A percentile compares a stretch with the other conserved stretches of the same genome.
phyloP scores from a whole-genome alignment of 2,329 filamentous ascomycete genomes.

The Phaeoacremonium minimum region DNA sequence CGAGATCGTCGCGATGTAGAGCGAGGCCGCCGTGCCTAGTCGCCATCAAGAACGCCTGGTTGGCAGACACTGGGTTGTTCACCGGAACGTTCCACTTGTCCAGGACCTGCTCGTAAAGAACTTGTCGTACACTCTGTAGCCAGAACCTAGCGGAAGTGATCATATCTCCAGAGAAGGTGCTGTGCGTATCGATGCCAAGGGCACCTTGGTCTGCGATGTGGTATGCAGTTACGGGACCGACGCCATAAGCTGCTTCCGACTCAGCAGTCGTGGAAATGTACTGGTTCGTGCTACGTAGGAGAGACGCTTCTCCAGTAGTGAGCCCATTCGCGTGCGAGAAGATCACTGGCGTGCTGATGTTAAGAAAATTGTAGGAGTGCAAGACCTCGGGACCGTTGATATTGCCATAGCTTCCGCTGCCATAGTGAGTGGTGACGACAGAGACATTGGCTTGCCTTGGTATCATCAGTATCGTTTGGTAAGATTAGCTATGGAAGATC shows the following conservation, averaged over 20 bases:
- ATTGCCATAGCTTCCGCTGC: slow-evolving; percentile 31
- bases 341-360: slow-evolving; percentile 40
- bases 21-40: slow-evolving; percentile 49
- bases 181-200: slow-evolving; percentile 51
- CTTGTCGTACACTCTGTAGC: slow-evolving; percentile 40
- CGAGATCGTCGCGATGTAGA: slow-evolving; percentile 44
- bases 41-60: slow-evolving; percentile 51
- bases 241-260: slow-evolving; percentile 56
- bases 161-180: slow-evolving; percentile 46
- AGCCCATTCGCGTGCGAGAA: slow-evolving; percentile 47
- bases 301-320: slow-evolving; percentile 27
- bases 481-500: too few relatives aligned
- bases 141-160: slow-evolving; percentile 49
- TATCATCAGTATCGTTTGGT: too few relatives aligned
- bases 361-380: slow-evolving; percentile 30
- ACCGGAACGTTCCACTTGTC: slow-evolving; percentile 34
- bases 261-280: slow-evolving; percentile 55
- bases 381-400: slow-evolving; percentile 34
- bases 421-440: slow-evolving; percentile 39
- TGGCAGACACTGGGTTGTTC: slow-evolving; percentile 45
- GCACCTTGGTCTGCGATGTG: slow-evolving; percentile 44
- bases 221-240: slow-evolving; percentile 37
- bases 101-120: slow-evolving; percentile 31
- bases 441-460: too few relatives aligned
- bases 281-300: slow-evolving; percentile 44